phyloP scores from a whole-genome alignment of 148 eudicot species.

The Cornus suecica region DNA sequence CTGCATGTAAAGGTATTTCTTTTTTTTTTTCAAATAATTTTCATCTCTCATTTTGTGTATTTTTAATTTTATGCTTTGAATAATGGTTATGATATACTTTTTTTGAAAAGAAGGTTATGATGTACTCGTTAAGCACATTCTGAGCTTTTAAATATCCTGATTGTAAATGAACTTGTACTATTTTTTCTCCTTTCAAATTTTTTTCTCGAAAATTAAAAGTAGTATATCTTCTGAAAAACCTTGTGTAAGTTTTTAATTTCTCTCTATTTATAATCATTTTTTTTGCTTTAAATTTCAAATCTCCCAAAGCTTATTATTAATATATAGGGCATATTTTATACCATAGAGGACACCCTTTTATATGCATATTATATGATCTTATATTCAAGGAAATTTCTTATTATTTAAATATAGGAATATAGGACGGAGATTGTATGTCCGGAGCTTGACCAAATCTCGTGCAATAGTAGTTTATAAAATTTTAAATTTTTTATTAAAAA shows the following conservation, averaged over 20 bases:
- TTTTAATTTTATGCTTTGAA: background rate
- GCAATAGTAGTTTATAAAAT: too few species aligned
- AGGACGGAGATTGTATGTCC: too few species aligned
- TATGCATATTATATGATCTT: background rate
- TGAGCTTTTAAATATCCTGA: too few species aligned
- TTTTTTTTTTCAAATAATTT: background rate
- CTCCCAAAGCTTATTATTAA: background rate
- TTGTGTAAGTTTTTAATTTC: background rate
- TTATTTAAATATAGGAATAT: too few species aligned
- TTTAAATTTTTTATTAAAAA: too few species aligned
- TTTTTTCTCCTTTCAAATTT: too few species aligned
- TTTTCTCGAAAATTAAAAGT: too few species aligned
- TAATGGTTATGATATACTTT: background rate
- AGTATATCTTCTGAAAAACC: too few species aligned
- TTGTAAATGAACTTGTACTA: too few species aligned
- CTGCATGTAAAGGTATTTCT: slow-evolving; percentile 25
- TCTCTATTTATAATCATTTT: background rate
- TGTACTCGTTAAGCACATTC: background rate
- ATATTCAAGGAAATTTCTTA: background rate
- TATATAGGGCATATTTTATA: background rate
- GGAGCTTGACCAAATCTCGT: too few species aligned
- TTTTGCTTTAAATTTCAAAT: background rate
- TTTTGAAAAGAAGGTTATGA: too few species aligned
- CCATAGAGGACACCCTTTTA: background rate
- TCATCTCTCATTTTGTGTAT: background rate